Evolutionary conservation across 306 rosid species (phyloP).

Genomic region (Castanea sativa): DNA sequence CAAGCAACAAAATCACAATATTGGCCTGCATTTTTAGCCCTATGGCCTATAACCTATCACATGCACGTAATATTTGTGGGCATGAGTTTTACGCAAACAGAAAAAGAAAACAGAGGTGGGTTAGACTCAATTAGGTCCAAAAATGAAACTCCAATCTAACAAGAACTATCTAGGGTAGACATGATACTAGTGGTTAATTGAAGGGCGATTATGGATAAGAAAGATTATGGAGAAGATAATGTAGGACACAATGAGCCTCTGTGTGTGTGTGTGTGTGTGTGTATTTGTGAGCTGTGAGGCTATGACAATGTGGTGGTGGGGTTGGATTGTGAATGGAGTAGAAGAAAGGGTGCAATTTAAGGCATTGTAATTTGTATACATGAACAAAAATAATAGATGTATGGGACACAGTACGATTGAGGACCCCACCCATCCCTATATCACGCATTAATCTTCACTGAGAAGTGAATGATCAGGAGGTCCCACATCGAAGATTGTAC

Average conservation of each 20-base stretch:
- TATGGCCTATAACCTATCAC: too few species aligned
- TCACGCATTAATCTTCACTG: slow-evolving; percentile 4
- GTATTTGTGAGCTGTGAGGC: slow-evolving; percentile 14
- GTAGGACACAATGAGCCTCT: slow-evolving; percentile 12
- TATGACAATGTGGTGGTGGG: slow-evolving; percentile 11
- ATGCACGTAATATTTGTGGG: too few species aligned
- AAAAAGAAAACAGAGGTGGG: too few species aligned
- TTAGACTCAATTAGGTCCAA: too few species aligned
- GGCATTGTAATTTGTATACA: neutral
- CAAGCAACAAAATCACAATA: too few species aligned
- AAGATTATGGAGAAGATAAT: slow-evolving; percentile 7
- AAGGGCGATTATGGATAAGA: slow-evolving; percentile 1
- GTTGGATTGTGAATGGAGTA: slow-evolving; percentile 5
- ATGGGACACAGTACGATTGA: neutral
- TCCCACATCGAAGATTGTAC: neutral
- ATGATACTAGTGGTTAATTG: neutral
- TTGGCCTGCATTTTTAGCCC: too few species aligned
- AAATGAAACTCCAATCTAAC: neutral
- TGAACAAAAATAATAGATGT: neutral
- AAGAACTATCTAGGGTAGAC: neutral
- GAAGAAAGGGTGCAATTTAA: slow-evolving; percentile 24
- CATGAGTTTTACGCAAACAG: too few species aligned
- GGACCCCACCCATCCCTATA: neutral
- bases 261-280: neutral
- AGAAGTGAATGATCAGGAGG: neutral